phyloP scores from a whole-genome alignment of 768 basidiomycete genomes.

The Mrakia frigida region DNA sequence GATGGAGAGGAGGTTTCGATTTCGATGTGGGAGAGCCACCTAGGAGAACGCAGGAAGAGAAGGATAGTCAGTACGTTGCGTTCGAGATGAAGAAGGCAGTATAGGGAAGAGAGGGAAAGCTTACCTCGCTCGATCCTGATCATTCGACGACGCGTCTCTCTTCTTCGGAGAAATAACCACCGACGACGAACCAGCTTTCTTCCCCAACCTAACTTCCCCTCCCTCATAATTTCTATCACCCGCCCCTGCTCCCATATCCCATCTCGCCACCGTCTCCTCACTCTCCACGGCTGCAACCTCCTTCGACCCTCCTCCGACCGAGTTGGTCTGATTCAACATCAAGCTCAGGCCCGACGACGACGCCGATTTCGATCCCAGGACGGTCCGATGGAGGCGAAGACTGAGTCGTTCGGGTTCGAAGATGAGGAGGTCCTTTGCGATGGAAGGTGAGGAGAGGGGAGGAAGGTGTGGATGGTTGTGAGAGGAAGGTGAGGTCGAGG shows the following conservation, averaged over 20 bases:
- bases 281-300: neutral
- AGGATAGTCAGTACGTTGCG: too few relatives aligned
- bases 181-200: neutral
- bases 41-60: constrained; percentile 37
- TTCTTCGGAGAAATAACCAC: neutral
- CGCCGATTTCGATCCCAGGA: neutral
- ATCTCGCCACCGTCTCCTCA: constrained; percentile 6
- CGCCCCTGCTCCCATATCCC: neutral
- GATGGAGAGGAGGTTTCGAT: constrained; percentile 66
- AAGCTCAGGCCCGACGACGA: neutral
- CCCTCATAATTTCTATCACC: neutral
- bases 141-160: neutral
- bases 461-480: too few relatives aligned
- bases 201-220: neutral
- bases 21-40: constrained; percentile 73
- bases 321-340: neutral
- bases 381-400: neutral
- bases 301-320: neutral
- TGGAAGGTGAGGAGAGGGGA: neutral
- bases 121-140: neutral
- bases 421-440: neutral
- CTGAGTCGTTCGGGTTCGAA: neutral
- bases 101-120: neutral
- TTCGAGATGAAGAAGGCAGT: neutral
- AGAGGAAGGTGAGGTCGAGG: neutral